phyloP scores from a whole-genome alignment of 192 early-diverging fungal genomes.

The Entrophospora sp. region DNA sequence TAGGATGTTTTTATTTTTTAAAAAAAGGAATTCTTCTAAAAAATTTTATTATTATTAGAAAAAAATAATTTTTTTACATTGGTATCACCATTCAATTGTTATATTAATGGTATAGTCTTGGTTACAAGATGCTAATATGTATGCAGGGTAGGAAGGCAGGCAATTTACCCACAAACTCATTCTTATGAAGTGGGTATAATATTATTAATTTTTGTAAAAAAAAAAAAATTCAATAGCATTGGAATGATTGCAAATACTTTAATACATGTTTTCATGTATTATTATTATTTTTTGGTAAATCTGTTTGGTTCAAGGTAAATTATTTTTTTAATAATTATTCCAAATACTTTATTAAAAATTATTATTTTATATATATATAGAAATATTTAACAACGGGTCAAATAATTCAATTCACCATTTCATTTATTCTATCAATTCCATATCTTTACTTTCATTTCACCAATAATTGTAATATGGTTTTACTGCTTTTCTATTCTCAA shows the following conservation, averaged over 20 bases:
- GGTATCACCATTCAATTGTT: conserved; percentile 47
- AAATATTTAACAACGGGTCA: conserved; percentile 38
- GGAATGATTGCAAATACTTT: conserved; percentile 40
- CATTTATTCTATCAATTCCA: conserved; percentile 32
- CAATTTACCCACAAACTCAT: background rate
- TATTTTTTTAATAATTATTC: background rate
- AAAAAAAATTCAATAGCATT: too few species aligned
- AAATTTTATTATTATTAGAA: conserved; percentile 23
- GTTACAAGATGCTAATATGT: conserved; percentile 33
- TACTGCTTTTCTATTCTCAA: conserved; percentile 32
- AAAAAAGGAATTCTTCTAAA: background rate
- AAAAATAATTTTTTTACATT: conserved; percentile 43
- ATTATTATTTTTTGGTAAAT: conserved; percentile 38
- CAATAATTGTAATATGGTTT: conserved; percentile 26
- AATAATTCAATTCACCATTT: conserved; percentile 39
- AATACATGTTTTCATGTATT: conserved; percentile 47
- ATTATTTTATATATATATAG: conserved; percentile 6
- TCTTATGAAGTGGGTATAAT: background rate
- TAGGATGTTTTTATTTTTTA: background rate
- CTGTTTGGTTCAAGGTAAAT: conserved; percentile 42
- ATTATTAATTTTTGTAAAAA: too few species aligned
- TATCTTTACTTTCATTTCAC: conserved; percentile 36
- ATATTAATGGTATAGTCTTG: conserved; percentile 45
- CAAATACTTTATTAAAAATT: too few species aligned
- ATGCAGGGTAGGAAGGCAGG: conserved; percentile 22